Percentiles rank a stretch among this genome's conserved stretches.
Conservation (phyloP, 2,329 filamentous ascomycete species). For the Colletotrichum australisinense region DNA sequence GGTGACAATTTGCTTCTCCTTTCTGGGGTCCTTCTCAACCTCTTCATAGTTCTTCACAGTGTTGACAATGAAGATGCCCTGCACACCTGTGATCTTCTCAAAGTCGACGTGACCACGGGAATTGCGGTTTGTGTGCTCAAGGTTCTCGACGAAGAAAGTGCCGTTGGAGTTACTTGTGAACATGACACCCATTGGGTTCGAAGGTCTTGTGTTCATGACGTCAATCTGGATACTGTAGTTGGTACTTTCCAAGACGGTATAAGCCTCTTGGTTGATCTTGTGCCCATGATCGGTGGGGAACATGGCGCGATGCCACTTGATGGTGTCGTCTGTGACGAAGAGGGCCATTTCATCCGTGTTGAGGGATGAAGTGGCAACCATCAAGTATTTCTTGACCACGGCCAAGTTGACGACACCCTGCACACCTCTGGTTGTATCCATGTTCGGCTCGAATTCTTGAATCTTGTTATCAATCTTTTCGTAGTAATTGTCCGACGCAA, state of each 20-base stretch:
- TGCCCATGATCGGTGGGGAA: slow-evolving; percentile 83
- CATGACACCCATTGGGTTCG: slow-evolving; percentile 83
- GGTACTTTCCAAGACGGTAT: slow-evolving; percentile 94
- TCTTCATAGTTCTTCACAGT: slow-evolving; percentile 87
- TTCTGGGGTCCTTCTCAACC: slow-evolving; percentile 64
- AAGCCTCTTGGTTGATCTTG: slow-evolving; percentile 81
- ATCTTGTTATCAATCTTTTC: slow-evolving; percentile 57
- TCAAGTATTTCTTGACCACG: slow-evolving; percentile 85
- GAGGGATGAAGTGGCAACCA: slow-evolving; percentile 83
- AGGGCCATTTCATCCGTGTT: slow-evolving; percentile 92
- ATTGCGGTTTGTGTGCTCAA: slow-evolving; percentile 92
- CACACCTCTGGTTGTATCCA: slow-evolving; percentile 80
- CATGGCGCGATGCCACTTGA: slow-evolving; percentile 90
- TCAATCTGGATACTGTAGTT: slow-evolving; percentile 98
- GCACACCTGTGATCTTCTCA: slow-evolving; percentile 90
- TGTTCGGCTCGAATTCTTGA: slow-evolving; percentile 78
- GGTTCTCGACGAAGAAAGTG: slow-evolving; percentile 92
- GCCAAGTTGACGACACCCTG: slow-evolving; percentile 86
- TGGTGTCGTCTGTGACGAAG: slow-evolving; percentile 86
- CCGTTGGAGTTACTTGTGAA: slow-evolving; percentile 98
- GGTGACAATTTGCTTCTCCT: slow-evolving; percentile 77
- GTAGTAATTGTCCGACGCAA: slow-evolving; percentile 89
- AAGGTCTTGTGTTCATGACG: slow-evolving; percentile 77
- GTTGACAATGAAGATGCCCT: slow-evolving; percentile 93
- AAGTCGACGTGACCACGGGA: slow-evolving; percentile 85